These are phyloP conservation scores for Amaranthus palmeri DNA, from an alignment of 148 eudicot species.

Conservation along the genomic window DNA sequence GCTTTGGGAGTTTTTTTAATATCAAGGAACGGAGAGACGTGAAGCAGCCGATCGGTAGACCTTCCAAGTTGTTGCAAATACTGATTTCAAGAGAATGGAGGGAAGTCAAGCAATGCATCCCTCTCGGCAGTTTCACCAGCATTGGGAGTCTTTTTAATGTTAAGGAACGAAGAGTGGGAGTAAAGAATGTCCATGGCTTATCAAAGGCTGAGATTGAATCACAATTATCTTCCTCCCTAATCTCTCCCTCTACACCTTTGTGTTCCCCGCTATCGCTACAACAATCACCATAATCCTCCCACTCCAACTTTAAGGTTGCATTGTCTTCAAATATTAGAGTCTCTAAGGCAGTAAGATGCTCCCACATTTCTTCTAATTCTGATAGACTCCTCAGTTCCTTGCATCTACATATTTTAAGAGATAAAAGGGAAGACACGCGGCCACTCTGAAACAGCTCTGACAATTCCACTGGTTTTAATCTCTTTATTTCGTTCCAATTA, in stretches of 20 bases:
- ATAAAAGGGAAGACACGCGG: neutral
- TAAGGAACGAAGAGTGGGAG: neutral
- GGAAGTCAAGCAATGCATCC: constrained; percentile 13
- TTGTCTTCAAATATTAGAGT: neutral
- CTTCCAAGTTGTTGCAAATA: neutral
- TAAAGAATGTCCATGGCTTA: neutral
- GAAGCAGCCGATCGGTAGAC: neutral
- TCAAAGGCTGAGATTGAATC: too few species aligned
- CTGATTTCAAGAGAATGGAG: neutral
- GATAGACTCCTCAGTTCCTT: neutral
- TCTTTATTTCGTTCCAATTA: neutral
- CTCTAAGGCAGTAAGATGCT: constrained; percentile 3
- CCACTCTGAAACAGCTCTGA: neutral
- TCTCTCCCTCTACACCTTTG: too few species aligned
- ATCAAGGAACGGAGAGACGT: constrained; percentile 1
- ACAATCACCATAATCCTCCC: neutral
- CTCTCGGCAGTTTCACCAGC: constrained; percentile 13
- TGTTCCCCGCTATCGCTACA: too few species aligned
- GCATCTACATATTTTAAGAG: neutral
- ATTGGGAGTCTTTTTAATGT: neutral
- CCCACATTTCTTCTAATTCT: neutral
- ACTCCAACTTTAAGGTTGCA: neutral
- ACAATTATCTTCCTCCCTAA: too few species aligned
- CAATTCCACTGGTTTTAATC: neutral
- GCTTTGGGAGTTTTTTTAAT: neutral